Evolutionary conservation across 495 filamentous ascomycete species (phyloP).

Genomic region (Hypoxylon lenormandii): DNA sequence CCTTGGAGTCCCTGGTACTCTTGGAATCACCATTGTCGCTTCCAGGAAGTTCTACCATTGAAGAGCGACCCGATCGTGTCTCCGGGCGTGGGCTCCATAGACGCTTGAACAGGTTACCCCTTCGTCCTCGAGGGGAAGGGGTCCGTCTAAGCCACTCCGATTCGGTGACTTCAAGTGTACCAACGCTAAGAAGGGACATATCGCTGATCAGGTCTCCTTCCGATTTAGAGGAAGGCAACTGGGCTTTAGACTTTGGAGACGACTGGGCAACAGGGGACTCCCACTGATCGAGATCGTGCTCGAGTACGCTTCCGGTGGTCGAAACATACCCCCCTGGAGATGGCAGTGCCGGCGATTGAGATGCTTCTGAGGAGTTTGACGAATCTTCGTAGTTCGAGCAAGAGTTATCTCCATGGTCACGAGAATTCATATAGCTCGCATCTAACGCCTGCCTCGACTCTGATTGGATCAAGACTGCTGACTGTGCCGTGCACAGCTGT

Average conservation of each 20-base stretch:
- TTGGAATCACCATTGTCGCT: not conserved
- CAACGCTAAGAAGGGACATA: conserved; percentile 15
- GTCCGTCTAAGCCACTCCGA: conserved; percentile 57
- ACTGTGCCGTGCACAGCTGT: conserved; percentile 50
- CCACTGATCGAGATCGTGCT: conserved; percentile 48
- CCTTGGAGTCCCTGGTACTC: not conserved
- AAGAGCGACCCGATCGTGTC: conserved; percentile 21
- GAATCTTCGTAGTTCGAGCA: conserved; percentile 55
- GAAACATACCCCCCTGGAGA: conserved; percentile 52
- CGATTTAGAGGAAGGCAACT: conserved; percentile 16
- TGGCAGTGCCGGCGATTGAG: conserved; percentile 37
- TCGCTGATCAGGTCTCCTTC: conserved; percentile 11
- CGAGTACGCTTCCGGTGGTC: conserved; percentile 54
- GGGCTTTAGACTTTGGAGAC: conserved; percentile 34
- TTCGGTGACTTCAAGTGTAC: conserved; percentile 49
- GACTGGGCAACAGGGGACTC: conserved; percentile 39
- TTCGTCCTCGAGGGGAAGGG: conserved; percentile 48
- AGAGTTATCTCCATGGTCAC: conserved; percentile 42
- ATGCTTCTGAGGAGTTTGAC: conserved; percentile 43
- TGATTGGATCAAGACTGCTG: conserved; percentile 27
- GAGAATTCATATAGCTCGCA: conserved; percentile 20
- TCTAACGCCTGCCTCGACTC: conserved; percentile 46
- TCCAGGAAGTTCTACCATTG: conserved; percentile 33
- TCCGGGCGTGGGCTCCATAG: conserved; percentile 41
- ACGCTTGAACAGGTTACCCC: conserved; percentile 9